Percentiles rank a stretch among this genome's conserved stretches.
These are phyloP conservation scores for Litsea cubeba DNA, from an alignment of 164 flowering plant genomes.

Conservation along the genomic window DNA sequence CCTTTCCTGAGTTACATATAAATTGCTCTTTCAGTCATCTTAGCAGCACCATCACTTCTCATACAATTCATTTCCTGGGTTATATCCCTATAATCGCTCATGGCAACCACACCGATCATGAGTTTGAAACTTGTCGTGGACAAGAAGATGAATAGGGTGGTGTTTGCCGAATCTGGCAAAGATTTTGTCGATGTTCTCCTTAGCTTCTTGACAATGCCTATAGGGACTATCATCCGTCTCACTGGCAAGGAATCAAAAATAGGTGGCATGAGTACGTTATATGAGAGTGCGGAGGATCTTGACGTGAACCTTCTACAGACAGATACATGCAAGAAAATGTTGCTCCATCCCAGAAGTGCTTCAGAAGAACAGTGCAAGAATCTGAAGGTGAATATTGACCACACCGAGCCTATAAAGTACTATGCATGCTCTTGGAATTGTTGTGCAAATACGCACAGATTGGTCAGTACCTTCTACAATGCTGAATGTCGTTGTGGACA, in stretches of 20 bases:
- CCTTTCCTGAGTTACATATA: too few species aligned
- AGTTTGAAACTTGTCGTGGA: slow-evolving; percentile 1
- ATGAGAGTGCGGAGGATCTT: slow-evolving; percentile 1
- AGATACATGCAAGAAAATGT: background rate
- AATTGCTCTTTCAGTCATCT: too few species aligned
- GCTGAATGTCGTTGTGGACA: background rate
- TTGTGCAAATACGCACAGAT: background rate
- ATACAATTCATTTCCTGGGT: too few species aligned
- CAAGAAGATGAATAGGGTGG: background rate
- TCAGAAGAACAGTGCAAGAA: background rate
- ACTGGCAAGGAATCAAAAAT: background rate
- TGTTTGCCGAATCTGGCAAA: slow-evolving; percentile 2
- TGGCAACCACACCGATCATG: too few species aligned
- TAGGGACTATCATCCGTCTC: slow-evolving; percentile 1
- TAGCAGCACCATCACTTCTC: too few species aligned
- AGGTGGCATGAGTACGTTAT: background rate
- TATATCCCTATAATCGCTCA: too few species aligned
- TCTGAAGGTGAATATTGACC: background rate
- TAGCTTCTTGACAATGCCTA: slow-evolving; percentile 3
- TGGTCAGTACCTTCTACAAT: background rate
- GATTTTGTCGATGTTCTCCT: slow-evolving; percentile 5
- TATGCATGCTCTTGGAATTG: background rate
- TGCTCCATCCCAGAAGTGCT: background rate
- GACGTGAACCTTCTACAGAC: background rate
- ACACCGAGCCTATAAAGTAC: background rate